Percentiles rank a stretch among this genome's conserved stretches.
These are phyloP conservation scores for Wickerhamiella bombiphila DNA, from an alignment of 805 yeast species.

Conservation along the genomic window DNA sequence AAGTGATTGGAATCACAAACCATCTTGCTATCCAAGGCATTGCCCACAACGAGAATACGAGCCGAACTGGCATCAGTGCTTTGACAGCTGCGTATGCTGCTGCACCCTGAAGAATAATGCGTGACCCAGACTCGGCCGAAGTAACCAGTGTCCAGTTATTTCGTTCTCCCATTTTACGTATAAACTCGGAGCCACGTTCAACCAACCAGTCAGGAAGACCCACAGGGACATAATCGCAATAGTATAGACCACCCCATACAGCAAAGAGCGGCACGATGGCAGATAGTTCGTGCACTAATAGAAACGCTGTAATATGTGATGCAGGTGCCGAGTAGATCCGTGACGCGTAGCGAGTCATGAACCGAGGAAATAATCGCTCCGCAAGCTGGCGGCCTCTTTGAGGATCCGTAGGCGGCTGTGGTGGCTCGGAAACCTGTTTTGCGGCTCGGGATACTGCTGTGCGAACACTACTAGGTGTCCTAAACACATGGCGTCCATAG, in stretches of 20 bases:
- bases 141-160: constrained; percentile 21
- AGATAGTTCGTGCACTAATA: constrained; percentile 57
- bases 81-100: constrained; percentile 60
- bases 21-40: constrained; percentile 47
- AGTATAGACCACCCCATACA: constrained; percentile 52
- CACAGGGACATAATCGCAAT: constrained; percentile 36
- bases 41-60: constrained; percentile 33
- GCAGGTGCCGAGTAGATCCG: constrained; percentile 42
- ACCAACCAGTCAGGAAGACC: constrained; percentile 47
- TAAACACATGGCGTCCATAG: not conserved
- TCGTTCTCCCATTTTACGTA: constrained; percentile 33
- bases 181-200: constrained; percentile 42
- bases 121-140: constrained; percentile 37
- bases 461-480: too few relatives aligned
- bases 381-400: not conserved
- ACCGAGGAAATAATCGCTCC: constrained; percentile 32
- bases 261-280: constrained; percentile 60
- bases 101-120: constrained; percentile 55
- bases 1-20: constrained; percentile 33
- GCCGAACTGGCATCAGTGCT: constrained; percentile 36
- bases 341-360: constrained; percentile 36
- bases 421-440: not conserved
- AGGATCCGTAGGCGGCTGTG: not conserved
- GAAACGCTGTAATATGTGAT: constrained; percentile 46
- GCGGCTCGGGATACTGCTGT: constrained; percentile 1